These are phyloP conservation scores for Takashimella tepidaria DNA, from an alignment of 1,284 basidiomycete genomes.

Conservation along the genomic window DNA sequence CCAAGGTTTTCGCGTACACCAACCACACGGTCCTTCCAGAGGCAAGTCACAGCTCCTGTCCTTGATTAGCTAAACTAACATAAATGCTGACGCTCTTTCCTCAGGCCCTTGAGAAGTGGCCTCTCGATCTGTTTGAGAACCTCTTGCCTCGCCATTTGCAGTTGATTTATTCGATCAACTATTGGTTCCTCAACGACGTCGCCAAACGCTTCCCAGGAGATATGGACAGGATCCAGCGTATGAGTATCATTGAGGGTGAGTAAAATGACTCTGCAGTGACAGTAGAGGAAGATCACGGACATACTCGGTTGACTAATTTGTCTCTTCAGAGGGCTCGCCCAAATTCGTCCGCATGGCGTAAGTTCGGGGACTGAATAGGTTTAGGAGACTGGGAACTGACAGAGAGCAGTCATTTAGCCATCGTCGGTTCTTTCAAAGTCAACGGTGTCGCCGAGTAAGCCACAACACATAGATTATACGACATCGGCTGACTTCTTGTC, in stretches of 20 bases:
- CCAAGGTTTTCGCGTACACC: slow-evolving; percentile 86
- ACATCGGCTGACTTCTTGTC: neutral
- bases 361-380: slow-evolving; percentile 16
- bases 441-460: slow-evolving; percentile 83
- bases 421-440: slow-evolving; percentile 65
- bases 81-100: slow-evolving; percentile 1
- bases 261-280: neutral
- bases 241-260: slow-evolving; percentile 82
- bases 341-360: slow-evolving; percentile 83
- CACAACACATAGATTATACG: neutral
- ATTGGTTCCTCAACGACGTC: slow-evolving; percentile 61
- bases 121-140: slow-evolving; percentile 71
- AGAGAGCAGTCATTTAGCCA: slow-evolving; percentile 45
- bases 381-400: neutral
- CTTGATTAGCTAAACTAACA: too few species aligned
- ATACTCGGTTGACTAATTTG: neutral
- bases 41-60: too few species aligned
- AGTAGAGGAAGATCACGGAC: neutral
- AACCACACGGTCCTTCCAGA: slow-evolving; percentile 61
- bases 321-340: slow-evolving; percentile 64
- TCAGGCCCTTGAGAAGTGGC: slow-evolving; percentile 68
- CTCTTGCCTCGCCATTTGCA: slow-evolving; percentile 66
- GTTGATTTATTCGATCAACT: slow-evolving; percentile 77
- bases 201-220: slow-evolving; percentile 84
- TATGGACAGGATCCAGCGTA: slow-evolving; percentile 66